These are phyloP conservation scores for Jaltomata sinuosa DNA, from an alignment of 257 asterid genomes.

Conservation along the genomic window DNA sequence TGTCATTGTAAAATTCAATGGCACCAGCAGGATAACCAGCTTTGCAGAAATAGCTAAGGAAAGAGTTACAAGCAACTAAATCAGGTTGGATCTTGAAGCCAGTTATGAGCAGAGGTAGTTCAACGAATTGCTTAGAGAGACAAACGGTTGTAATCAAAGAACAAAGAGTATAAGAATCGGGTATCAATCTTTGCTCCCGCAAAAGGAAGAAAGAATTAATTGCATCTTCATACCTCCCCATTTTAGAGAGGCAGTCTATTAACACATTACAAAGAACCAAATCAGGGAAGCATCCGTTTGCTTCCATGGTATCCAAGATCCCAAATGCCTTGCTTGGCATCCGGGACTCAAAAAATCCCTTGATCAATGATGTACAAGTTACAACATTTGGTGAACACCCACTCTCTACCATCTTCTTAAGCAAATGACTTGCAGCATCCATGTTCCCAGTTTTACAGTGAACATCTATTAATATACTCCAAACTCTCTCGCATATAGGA, in stretches of 20 bases:
- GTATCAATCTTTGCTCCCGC: constrained; percentile 39
- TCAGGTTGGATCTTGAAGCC: constrained; percentile 56
- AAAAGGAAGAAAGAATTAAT: constrained; percentile 44
- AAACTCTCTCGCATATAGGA: constrained; percentile 33
- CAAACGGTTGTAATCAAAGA: constrained; percentile 49
- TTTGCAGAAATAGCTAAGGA: constrained; percentile 57
- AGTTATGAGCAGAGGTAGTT: constrained; percentile 52
- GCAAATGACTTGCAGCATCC: constrained; percentile 42
- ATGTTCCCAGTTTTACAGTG: constrained; percentile 40
- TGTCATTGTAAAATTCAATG: constrained; percentile 56
- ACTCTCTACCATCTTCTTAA: constrained; percentile 45
- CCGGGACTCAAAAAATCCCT: constrained; percentile 45
- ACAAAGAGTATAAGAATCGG: constrained; percentile 65
- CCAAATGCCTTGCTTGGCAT: constrained; percentile 48
- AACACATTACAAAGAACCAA: constrained; percentile 61
- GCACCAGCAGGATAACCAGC: constrained; percentile 60
- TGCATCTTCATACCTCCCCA: constrained; percentile 58
- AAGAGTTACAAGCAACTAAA: constrained; percentile 64
- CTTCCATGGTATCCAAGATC: constrained; percentile 36
- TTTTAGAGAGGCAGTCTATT: constrained; percentile 61
- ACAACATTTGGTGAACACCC: constrained; percentile 61
- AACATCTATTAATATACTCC: constrained; percentile 61
- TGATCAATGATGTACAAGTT: constrained; percentile 57
- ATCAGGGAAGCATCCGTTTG: constrained; percentile 56
- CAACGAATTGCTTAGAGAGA: constrained; percentile 44